A percentile compares a stretch with the other conserved stretches of the same genome.
These are phyloP conservation scores for Hypoxylon lienhwacheense DNA, from an alignment of 495 filamentous ascomycete genomes.

Conservation along the genomic window DNA sequence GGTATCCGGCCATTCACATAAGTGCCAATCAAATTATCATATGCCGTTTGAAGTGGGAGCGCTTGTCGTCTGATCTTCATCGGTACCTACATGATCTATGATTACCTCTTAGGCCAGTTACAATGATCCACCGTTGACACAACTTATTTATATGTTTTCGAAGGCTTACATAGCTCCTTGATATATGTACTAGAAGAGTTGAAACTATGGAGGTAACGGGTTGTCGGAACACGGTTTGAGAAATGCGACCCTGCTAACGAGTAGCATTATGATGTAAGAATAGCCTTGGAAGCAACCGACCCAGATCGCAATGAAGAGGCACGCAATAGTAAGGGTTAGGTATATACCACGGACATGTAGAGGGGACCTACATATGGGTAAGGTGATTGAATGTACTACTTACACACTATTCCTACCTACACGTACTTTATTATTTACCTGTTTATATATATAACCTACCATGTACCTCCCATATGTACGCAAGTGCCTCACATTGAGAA, in stretches of 20 bases:
- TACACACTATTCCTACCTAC: not conserved
- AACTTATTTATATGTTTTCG: constrained; percentile 19
- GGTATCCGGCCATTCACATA: constrained; percentile 20
- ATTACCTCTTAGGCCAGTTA: constrained; percentile 13
- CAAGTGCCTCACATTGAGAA: no score
- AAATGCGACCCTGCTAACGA: constrained; percentile 26
- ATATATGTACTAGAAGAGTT: constrained; percentile 9
- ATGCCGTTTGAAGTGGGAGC: constrained; percentile 4
- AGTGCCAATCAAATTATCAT: not conserved
- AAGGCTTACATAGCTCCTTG: no score
- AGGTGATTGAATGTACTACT: constrained; percentile 18
- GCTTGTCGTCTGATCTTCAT: constrained; percentile 24
- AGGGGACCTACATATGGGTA: constrained; percentile 23
- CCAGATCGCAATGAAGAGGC: no score
- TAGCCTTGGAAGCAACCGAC: no score
- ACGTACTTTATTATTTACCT: not conserved
- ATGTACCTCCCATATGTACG: no score
- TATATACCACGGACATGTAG: no score
- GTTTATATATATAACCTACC: no score
- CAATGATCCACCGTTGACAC: constrained; percentile 28
- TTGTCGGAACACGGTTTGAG: constrained; percentile 37
- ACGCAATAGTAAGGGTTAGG: not conserved
- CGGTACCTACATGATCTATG: constrained; percentile 22
- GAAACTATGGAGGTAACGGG: constrained; percentile 39
- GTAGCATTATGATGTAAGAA: no score